phyloP scores from a whole-genome alignment of 1,139 yeast genomes.

The Lodderomyces margitis region DNA sequence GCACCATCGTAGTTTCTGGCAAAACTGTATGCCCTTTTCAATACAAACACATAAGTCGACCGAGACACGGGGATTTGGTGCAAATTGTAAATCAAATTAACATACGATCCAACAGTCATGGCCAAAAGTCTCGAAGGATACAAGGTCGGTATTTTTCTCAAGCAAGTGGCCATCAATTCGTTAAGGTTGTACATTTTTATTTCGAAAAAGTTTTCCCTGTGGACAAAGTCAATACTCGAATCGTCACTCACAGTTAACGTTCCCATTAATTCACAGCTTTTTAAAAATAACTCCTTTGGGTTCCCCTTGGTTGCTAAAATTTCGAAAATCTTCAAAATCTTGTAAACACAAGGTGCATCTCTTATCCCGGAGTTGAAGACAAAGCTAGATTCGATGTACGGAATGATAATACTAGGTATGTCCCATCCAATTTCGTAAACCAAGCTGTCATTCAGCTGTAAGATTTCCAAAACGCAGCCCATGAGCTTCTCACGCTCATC shows the following conservation, averaged over 20 bases:
- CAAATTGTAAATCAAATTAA: constrained; percentile 49
- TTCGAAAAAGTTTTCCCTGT: constrained; percentile 40
- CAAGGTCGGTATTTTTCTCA: constrained; percentile 55
- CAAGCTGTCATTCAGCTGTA: constrained; percentile 41
- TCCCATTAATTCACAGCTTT: constrained; percentile 61
- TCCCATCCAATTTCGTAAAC: constrained; percentile 85
- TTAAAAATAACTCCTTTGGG: constrained; percentile 73
- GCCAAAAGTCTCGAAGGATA: constrained; percentile 78
- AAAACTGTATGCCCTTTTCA: constrained; percentile 63
- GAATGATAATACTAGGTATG: constrained; percentile 61
- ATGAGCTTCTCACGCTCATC: constrained; percentile 51
- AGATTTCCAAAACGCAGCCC: constrained; percentile 33
- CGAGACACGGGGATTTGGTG: constrained; percentile 16
- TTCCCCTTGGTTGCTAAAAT: constrained; percentile 65
- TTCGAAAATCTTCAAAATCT: constrained; percentile 52
- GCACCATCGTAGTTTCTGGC: constrained; percentile 62
- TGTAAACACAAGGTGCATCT: constrained; percentile 33
- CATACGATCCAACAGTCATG: constrained; percentile 57
- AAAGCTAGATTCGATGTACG: constrained; percentile 36
- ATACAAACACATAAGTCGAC: constrained; percentile 36
- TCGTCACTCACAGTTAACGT: constrained; percentile 15
- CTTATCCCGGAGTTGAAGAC: constrained; percentile 23
- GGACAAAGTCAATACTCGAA: neutral
- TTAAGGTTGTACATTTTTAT: constrained; percentile 61
- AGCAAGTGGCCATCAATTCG: constrained; percentile 56